Percentiles rank a stretch among this genome's conserved stretches.
Conservation (phyloP, 805 yeast species). For the Lachancea waltii region DNA sequence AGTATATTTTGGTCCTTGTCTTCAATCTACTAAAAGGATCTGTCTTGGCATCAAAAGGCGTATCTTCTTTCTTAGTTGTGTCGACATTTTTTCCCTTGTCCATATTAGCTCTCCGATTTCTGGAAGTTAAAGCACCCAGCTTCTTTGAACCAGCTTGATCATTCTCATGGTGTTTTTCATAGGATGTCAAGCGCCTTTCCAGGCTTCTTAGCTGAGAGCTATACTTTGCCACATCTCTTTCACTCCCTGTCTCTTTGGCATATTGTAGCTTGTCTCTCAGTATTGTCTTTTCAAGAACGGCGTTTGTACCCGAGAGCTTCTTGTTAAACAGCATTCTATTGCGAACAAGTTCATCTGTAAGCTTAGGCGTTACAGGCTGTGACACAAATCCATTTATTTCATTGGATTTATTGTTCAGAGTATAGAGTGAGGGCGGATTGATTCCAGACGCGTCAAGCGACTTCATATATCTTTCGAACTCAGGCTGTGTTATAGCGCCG, state of each 20-base stretch:
- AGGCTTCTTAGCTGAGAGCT: conserved; percentile 42
- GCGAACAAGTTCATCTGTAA: conserved; percentile 72
- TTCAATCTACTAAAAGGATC: conserved; percentile 89
- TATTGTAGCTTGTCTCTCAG: conserved; percentile 68
- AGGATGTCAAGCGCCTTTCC: conserved; percentile 33
- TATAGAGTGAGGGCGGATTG: conserved; percentile 50
- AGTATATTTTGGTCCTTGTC: conserved; percentile 81
- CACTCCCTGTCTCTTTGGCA: conserved; percentile 56
- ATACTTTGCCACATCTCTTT: conserved; percentile 39
- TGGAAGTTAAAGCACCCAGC: conserved; percentile 69
- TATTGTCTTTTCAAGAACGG: conserved; percentile 67
- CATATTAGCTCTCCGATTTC: conserved; percentile 79
- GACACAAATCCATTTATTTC: conserved; percentile 58
- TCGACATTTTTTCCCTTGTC: conserved; percentile 77
- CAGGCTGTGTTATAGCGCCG: conserved; percentile 60
- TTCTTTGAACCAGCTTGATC: conserved; percentile 38
- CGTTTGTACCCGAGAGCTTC: conserved; percentile 56
- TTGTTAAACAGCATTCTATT: conserved; percentile 60
- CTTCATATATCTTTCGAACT: conserved; percentile 61
- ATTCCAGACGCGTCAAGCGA: conserved; percentile 52
- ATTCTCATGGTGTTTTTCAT: conserved; percentile 35
- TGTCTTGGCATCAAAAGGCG: conserved; percentile 40
- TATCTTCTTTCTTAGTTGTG: conserved; percentile 50
- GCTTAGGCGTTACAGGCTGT: conserved; percentile 60
- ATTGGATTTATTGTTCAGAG: conserved; percentile 55